Conservation (phyloP, 768 basidiomycete genomes). For the Ramaria sp. region DNA sequence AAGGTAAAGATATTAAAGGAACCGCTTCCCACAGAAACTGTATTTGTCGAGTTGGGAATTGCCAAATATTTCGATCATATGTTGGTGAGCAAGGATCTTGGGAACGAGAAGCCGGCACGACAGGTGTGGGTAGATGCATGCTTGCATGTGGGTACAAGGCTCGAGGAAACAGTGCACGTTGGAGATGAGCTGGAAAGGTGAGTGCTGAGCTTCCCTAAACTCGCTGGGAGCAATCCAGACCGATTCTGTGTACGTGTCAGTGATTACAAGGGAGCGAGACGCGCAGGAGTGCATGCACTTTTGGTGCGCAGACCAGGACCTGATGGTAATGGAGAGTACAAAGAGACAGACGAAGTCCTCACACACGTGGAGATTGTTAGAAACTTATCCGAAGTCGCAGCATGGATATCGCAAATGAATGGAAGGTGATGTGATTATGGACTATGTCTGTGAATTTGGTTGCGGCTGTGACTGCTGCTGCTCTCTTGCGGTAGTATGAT, state of each 20-base stretch:
- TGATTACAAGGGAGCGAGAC: constrained; percentile 53
- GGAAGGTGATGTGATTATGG: neutral
- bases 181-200: constrained; percentile 67
- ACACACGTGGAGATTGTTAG: constrained; percentile 27
- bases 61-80: constrained; percentile 38
- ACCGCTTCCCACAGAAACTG: constrained; percentile 24
- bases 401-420: constrained; percentile 20
- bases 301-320: constrained; percentile 40
- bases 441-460: neutral
- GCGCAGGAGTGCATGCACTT: constrained; percentile 46
- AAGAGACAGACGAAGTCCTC: constrained; percentile 33
- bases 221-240: neutral
- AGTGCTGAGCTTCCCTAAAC: constrained; percentile 11
- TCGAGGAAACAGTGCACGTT: constrained; percentile 50
- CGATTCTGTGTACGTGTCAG: constrained; percentile 23
- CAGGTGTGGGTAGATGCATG: constrained; percentile 47
- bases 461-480: too few species aligned
- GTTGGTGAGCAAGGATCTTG: constrained; percentile 60
- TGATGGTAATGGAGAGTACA: constrained; percentile 36
- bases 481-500: neutral
- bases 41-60: constrained; percentile 50
- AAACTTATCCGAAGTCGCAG: constrained; percentile 25
- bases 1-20: neutral
- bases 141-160: constrained; percentile 22
- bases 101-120: constrained; percentile 55